Percentiles rank a stretch among this genome's conserved stretches.
These are phyloP conservation scores for Pichia rugopelliculosa DNA, from an alignment of 805 yeast species.

Conservation along the genomic window DNA sequence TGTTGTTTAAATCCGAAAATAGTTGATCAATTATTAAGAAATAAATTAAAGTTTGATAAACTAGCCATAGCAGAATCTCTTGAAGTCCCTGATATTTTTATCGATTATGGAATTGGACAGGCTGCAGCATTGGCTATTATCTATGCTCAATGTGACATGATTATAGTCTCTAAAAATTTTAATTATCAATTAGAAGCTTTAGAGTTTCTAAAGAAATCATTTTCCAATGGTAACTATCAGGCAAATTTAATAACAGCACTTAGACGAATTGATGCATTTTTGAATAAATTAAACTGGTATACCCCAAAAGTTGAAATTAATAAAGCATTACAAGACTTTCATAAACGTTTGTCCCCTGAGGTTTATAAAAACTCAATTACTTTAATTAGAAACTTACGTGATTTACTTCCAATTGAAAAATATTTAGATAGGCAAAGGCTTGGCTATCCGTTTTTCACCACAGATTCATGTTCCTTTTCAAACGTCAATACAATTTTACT, in stretches of 20 bases:
- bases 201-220: slow-evolving; percentile 28
- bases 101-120: slow-evolving; percentile 54
- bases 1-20: slow-evolving; percentile 52
- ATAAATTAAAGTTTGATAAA: slow-evolving; percentile 46
- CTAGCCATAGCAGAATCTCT: slow-evolving; percentile 52
- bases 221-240: slow-evolving; percentile 34
- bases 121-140: slow-evolving; percentile 50
- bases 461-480: no score
- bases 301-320: slow-evolving; percentile 27
- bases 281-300: slow-evolving; percentile 37
- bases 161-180: slow-evolving; percentile 51
- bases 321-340: slow-evolving; percentile 32
- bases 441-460: no score
- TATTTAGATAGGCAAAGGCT: no score
- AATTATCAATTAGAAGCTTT: slow-evolving; percentile 50
- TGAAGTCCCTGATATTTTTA: slow-evolving; percentile 55
- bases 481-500: no score
- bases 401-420: slow-evolving; percentile 40
- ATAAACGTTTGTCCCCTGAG: slow-evolving; percentile 33
- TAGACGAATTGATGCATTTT: slow-evolving; percentile 37
- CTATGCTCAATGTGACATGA: slow-evolving; percentile 56
- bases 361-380: slow-evolving; percentile 50
- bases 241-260: slow-evolving; percentile 35
- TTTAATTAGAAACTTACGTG: slow-evolving; percentile 44
- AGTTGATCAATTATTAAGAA: slow-evolving; percentile 41